phyloP scores from a whole-genome alignment of 1,284 basidiomycete species.

The Amylostereum areolatum region DNA sequence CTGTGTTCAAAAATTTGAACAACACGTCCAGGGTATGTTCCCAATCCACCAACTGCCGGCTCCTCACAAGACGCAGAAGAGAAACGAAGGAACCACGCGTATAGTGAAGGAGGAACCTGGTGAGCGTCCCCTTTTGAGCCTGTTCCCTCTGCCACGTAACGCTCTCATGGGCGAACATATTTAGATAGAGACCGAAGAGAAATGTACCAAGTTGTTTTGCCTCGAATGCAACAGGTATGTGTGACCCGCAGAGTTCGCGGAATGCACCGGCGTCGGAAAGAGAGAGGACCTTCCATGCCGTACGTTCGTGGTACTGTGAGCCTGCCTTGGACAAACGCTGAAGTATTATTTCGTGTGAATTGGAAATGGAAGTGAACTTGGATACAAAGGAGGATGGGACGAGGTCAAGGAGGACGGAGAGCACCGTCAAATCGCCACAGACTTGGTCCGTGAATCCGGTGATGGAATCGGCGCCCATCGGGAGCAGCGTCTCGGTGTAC shows the following conservation, averaged over 20 bases:
- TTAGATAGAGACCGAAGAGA: slow-evolving; percentile 39
- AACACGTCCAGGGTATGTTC: slow-evolving; percentile 23
- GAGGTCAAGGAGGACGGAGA: slow-evolving; percentile 37
- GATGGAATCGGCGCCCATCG: slow-evolving; percentile 18
- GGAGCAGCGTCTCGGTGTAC: slow-evolving; percentile 37
- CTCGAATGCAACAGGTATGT: slow-evolving; percentile 19
- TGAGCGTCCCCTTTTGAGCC: slow-evolving; percentile 13
- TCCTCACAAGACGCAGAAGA: slow-evolving; percentile 34
- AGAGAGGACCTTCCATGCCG: slow-evolving; percentile 35
- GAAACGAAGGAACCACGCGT: slow-evolving; percentile 36
- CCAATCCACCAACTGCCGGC: slow-evolving; percentile 21
- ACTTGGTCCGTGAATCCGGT: slow-evolving; percentile 29
- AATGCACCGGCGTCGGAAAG: slow-evolving; percentile 19
- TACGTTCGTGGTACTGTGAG: slow-evolving; percentile 34
- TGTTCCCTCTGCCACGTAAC: slow-evolving; percentile 12
- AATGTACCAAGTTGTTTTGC: slow-evolving; percentile 31
- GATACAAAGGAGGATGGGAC: slow-evolving; percentile 34
- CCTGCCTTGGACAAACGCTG: slow-evolving; percentile 1
- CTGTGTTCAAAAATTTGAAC: slow-evolving; percentile 15
- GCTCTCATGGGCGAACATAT: slow-evolving; percentile 40
- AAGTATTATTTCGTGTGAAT: slow-evolving; percentile 33
- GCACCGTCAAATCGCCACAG: slow-evolving; percentile 31
- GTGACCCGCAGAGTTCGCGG: not conserved
- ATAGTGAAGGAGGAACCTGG: slow-evolving; percentile 33
- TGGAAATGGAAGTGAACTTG: slow-evolving; percentile 35